Evolutionary conservation across 352 stramenopile species (phyloP), one percentile per base, ranked within the genome.

Genomic region (Phytophthora syringae): DNA sequence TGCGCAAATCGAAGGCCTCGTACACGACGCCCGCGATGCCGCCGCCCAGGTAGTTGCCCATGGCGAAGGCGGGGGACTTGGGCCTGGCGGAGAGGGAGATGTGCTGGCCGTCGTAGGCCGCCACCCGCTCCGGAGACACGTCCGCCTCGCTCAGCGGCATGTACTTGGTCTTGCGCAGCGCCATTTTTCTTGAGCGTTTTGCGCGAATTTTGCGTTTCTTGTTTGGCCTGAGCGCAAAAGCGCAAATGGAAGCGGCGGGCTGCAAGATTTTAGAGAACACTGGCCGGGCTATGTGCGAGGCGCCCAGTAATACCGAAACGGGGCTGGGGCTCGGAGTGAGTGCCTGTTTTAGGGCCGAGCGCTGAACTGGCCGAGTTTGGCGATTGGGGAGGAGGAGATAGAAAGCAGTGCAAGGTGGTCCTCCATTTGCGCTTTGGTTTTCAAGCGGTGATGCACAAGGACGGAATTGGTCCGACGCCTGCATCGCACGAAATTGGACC

Each of bases 21-120:
- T 98, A 98, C 9, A 98, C 94, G 37, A 96, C 90, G 57, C 94
- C 93, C 0, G 94, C 93, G 62, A 97, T 95, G 53, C 94, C 94
- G 25, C 92, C 91, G 50, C 94, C 94, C 7, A 98, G 74, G 62
- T 97, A 98, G 63, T 97, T 97, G 39, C 92, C 93, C 73, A 98
- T 84, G 36, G 79, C 75, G 67, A 94, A 97, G 21, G 70, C 70
- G 28, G 40, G 67, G 32, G 30, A 57, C 49, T 53, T 58, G 0
- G 69, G 64, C 49, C 54, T 30, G 30, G 69, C 52, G 5, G 55
- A 64, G 7, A 94, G 73, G 44, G 80, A 84, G 52, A 96, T 80
- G 60, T 80, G 74, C 70, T 96, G 88, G 2, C 88, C 88, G 65
- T 96, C 88, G 64, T 90, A 96, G 30, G 74, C 72, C 15, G 82